Evolutionary conservation across 345 rosid genomes (phyloP).

Genomic region (Pugionium dolabratum): DNA sequence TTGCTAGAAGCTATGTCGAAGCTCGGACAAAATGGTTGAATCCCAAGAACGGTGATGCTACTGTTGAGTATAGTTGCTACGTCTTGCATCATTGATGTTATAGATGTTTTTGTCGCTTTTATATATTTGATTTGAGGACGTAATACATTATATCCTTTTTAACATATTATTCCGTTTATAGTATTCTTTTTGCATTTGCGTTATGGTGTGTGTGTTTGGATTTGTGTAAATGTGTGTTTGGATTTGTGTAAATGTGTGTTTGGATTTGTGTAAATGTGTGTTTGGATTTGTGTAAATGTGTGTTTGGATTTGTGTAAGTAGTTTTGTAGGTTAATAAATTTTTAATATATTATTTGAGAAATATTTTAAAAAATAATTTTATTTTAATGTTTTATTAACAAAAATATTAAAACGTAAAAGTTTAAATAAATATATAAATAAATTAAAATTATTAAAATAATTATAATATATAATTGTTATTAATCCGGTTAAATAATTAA

Average conservation of each 20-base stretch:
- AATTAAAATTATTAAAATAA: no score
- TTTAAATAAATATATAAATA: no score
- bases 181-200: background rate
- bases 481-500: no score
- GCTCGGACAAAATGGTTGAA: conserved; percentile 44
- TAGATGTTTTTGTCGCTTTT: conserved; percentile 1
- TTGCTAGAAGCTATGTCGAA: conserved; percentile 61
- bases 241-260: no score
- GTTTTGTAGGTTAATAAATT: background rate
- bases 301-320: background rate
- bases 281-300: background rate
- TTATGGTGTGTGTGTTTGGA: no score
- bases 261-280: no score
- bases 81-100: conserved; percentile 48
- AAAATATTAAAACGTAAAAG: no score
- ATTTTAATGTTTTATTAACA: background rate
- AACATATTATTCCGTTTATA: background rate
- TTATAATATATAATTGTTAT: no score
- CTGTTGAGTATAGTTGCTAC: conserved; percentile 45
- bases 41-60: conserved; percentile 37
- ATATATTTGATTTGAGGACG: conserved; percentile 15
- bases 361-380: no score
- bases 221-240: no score
- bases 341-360: no score
- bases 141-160: background rate